Conservation (phyloP, 106 monocot species). For the Phalaenopsis aphrodite region DNA sequence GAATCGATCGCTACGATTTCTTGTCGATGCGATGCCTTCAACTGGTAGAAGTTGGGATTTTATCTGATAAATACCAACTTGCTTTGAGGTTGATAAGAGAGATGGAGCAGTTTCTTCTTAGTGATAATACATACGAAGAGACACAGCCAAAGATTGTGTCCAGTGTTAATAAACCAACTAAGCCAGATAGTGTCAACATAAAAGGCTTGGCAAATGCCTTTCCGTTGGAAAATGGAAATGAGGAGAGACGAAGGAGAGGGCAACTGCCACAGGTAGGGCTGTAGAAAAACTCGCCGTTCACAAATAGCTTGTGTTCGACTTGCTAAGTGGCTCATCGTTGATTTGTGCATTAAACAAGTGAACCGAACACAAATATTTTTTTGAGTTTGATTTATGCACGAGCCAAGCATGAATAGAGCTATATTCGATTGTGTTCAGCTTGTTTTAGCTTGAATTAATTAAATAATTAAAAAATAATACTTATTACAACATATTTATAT, state of each 20-base stretch:
- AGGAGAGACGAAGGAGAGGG: constrained; percentile 11
- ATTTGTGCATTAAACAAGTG: too few relatives aligned
- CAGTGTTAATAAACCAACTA: constrained; percentile 41
- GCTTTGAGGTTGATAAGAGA: constrained; percentile 50
- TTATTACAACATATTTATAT: too few relatives aligned
- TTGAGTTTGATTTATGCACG: too few relatives aligned
- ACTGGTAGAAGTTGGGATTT: constrained; percentile 37
- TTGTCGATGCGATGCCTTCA: constrained; percentile 57
- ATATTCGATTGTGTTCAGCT: too few relatives aligned
- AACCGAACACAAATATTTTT: too few relatives aligned
- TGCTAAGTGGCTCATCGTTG: too few relatives aligned
- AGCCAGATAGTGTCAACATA: constrained; percentile 18
- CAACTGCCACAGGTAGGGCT: constrained; percentile 11
- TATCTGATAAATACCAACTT: constrained; percentile 55
- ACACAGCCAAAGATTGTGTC: constrained; percentile 55
- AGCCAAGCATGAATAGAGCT: too few relatives aligned
- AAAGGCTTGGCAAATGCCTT: constrained; percentile 17
- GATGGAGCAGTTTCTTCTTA: constrained; percentile 45
- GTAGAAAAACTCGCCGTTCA: too few relatives aligned
- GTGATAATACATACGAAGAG: constrained; percentile 46
- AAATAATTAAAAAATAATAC: too few relatives aligned
- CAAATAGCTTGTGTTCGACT: too few relatives aligned
- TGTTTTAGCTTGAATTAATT: too few relatives aligned
- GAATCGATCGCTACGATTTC: constrained; percentile 49
- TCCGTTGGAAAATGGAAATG: constrained; percentile 28